These are phyloP conservation scores for Solanum sejunctum DNA, from an alignment of 257 asterid species.

Conservation along the genomic window DNA sequence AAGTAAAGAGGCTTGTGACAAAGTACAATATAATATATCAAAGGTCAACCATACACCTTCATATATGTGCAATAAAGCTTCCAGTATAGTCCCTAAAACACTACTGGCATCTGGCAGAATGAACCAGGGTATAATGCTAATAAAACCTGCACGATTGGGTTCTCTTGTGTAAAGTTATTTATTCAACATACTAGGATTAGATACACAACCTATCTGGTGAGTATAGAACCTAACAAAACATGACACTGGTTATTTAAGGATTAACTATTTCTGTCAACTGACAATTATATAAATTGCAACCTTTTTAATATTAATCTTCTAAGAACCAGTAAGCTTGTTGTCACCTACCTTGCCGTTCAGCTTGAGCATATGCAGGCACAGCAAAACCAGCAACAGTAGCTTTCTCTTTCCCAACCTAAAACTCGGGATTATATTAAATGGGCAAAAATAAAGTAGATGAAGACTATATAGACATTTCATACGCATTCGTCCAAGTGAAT, in stretches of 20 bases:
- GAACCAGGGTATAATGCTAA: not conserved
- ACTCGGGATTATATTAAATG: not conserved
- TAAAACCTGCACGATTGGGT: not conserved
- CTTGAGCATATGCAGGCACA: not conserved
- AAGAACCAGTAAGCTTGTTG: not conserved
- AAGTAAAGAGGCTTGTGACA: not conserved
- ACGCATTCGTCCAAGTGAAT: not conserved
- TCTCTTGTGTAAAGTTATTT: not conserved
- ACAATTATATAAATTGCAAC: not conserved
- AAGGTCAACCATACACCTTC: not conserved
- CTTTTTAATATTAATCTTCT: not conserved
- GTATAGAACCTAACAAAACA: not conserved
- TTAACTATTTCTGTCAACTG: not conserved
- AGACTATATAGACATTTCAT: not conserved
- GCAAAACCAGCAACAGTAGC: not conserved
- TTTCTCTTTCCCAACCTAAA: not conserved
- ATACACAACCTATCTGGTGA: not conserved
- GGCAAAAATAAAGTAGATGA: not conserved
- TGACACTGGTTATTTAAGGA: not conserved
- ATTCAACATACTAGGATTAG: not conserved
- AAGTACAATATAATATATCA: not conserved
- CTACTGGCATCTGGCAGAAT: not conserved
- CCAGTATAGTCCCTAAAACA: not conserved
- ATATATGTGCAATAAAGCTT: not conserved
- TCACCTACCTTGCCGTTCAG: constrained; percentile 15